These are phyloP conservation scores for Albizia julibrissin DNA, from an alignment of 306 rosid species.

Conservation along the genomic window DNA sequence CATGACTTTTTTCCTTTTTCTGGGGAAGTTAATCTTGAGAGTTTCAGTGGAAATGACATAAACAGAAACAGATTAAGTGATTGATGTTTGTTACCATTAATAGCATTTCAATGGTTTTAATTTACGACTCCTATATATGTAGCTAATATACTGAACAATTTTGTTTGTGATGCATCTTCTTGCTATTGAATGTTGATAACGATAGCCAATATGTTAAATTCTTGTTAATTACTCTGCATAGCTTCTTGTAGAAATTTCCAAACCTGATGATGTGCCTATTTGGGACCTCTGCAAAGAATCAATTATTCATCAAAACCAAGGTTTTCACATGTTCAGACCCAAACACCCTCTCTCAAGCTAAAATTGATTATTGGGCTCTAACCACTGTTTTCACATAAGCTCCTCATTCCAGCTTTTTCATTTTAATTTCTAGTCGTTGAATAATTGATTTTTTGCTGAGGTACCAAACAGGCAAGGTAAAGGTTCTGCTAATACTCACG, in stretches of 20 bases:
- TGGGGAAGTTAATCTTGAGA: neutral
- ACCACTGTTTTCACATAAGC: no score
- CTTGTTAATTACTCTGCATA: neutral
- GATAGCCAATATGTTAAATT: neutral
- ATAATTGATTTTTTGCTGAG: no score
- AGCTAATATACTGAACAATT: neutral
- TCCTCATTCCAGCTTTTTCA: no score
- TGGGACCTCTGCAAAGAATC: no score
- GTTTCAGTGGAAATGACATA: neutral
- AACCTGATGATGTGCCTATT: neutral
- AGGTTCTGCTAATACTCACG: neutral
- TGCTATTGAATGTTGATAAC: neutral
- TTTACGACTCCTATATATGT: neutral
- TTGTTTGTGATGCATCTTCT: neutral
- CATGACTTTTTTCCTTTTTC: neutral
- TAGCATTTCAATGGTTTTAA: neutral
- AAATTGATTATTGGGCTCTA: no score
- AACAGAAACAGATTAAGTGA: conserved; percentile 4
- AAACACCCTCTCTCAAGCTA: no score
- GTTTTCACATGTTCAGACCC: no score
- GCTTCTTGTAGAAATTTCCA: neutral
- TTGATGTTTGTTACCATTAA: neutral
- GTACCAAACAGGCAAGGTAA: no score
- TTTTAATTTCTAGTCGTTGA: no score
- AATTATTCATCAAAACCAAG: no score